These are phyloP conservation scores for Termitomyces sp. DNA, from an alignment of 768 basidiomycete genomes.

Conservation along the genomic window DNA sequence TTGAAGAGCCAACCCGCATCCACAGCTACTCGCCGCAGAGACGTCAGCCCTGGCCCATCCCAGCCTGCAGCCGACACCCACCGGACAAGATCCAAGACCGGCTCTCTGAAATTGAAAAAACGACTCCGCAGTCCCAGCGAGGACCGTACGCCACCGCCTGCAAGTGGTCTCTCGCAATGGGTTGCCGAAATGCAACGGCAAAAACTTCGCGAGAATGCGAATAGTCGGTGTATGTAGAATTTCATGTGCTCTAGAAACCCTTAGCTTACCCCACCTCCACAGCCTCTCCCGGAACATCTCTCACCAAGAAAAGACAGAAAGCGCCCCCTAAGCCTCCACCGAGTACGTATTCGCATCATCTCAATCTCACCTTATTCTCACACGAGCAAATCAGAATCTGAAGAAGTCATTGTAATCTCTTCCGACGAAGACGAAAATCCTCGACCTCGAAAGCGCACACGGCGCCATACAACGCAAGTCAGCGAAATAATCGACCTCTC, in stretches of 20 bases:
- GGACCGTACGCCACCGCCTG: slow-evolving; percentile 6
- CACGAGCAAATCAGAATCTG: not conserved
- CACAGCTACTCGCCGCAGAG: not conserved
- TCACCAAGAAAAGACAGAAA: not conserved
- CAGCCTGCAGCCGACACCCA: not conserved
- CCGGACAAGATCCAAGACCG: slow-evolving; percentile 1
- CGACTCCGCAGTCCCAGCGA: not conserved
- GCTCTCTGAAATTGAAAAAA: not conserved
- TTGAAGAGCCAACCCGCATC: not conserved
- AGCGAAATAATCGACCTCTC: slow-evolving; percentile 2
- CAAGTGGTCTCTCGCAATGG: slow-evolving; percentile 5
- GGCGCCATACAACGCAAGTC: not conserved
- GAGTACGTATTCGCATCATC: not conserved
- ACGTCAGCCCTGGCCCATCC: not conserved
- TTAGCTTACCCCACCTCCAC: not conserved
- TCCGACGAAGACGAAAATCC: not conserved
- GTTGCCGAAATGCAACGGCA: not conserved
- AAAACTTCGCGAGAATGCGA: not conserved
- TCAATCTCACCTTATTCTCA: not conserved
- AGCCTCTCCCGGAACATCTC: not conserved
- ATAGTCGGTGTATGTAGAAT: not conserved
- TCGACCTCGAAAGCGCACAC: slow-evolving; percentile 1
- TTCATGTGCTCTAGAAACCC: not conserved
- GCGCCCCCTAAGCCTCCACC: not conserved
- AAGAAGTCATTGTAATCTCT: slow-evolving; percentile 1